These are phyloP conservation scores for Phytopythium montanum DNA, from an alignment of 352 stramenopile species.

Conservation along the genomic window DNA sequence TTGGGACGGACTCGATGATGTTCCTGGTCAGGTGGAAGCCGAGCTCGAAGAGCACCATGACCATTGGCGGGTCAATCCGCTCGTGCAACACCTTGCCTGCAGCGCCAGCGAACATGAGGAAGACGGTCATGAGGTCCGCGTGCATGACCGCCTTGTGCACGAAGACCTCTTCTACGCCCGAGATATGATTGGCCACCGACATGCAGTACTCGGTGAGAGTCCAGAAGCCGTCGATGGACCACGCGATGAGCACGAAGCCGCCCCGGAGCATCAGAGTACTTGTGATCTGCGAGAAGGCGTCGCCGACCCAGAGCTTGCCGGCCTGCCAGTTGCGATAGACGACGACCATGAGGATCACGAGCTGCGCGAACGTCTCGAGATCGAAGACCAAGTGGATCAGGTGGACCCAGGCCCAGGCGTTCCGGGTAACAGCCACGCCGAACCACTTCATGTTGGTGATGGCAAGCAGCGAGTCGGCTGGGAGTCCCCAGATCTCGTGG, in stretches of 20 bases:
- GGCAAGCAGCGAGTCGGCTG: constrained; percentile 10
- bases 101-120: background rate
- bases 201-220: constrained; percentile 40
- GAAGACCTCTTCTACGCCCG: constrained; percentile 15
- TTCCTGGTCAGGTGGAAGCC: background rate
- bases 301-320: constrained; percentile 37
- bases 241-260: constrained; percentile 30
- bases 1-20: background rate
- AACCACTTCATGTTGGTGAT: constrained; percentile 27
- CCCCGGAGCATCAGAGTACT: constrained; percentile 33
- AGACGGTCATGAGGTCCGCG: constrained; percentile 28
- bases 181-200: constrained; percentile 24
- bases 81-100: constrained; percentile 4
- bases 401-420: constrained; percentile 54
- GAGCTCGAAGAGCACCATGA: constrained; percentile 8
- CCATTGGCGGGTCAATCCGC: constrained; percentile 7
- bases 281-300: constrained; percentile 31
- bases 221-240: constrained; percentile 43
- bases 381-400: constrained; percentile 37
- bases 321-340: constrained; percentile 23
- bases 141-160: constrained; percentile 31
- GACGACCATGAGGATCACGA: constrained; percentile 29
- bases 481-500: constrained; percentile 26
- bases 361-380: constrained; percentile 25
- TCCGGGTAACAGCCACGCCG: constrained; percentile 16